Conservation (phyloP, 495 filamentous ascomycete species). For the Neurospora sp. region DNA sequence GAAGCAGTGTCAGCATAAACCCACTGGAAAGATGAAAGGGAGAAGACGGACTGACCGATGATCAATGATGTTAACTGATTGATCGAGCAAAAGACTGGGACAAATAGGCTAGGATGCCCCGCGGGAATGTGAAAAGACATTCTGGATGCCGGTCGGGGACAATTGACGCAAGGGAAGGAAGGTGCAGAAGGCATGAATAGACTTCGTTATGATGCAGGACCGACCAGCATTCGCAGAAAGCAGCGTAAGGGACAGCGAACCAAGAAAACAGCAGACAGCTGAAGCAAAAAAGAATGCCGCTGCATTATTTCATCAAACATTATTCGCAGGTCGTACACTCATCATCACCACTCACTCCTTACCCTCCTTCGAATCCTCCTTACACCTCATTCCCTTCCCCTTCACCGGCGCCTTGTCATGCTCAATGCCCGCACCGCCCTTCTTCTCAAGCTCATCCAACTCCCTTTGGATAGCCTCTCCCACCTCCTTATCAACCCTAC, state of each 20-base stretch:
- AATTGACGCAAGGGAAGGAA: background rate
- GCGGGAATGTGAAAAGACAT: background rate
- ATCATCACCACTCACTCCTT: background rate
- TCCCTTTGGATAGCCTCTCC: background rate
- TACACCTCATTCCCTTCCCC: background rate
- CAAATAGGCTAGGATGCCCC: background rate
- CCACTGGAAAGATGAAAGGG: background rate
- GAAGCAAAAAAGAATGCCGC: background rate
- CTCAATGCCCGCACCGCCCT: background rate
- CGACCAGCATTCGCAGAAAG: background rate
- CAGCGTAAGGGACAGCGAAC: background rate
- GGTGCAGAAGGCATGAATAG: background rate
- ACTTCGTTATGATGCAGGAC: background rate
- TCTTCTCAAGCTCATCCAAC: background rate
- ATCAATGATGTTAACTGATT: background rate
- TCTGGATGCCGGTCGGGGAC: background rate
- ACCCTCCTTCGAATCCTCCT: background rate
- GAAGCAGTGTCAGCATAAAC: background rate
- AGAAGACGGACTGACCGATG: background rate
- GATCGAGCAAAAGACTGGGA: background rate
- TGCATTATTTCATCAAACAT: background rate
- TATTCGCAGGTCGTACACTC: background rate
- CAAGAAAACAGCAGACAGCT: background rate
- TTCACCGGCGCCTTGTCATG: background rate
- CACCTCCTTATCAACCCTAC: background rate